phyloP scores from a whole-genome alignment of 1,284 basidiomycete species.

The Trametes versicolor region DNA sequence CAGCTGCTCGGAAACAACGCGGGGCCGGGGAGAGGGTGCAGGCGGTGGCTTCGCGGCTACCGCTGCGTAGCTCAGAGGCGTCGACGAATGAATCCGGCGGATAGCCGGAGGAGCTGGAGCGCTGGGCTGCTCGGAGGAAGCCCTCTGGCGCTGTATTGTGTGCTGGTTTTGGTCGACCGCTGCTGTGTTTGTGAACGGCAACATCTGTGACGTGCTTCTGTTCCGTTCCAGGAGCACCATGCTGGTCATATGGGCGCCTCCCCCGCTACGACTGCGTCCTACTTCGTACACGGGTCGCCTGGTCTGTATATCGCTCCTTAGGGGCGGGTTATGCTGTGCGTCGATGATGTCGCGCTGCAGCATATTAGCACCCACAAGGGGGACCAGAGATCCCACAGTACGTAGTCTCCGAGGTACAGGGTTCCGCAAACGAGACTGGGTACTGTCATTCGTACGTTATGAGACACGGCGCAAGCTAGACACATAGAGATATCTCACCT shows the following conservation, averaged over 20 bases:
- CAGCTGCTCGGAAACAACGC: constrained; percentile 1
- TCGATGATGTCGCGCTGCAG: constrained; percentile 20
- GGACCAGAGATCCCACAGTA: not conserved
- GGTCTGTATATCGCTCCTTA: constrained; percentile 4
- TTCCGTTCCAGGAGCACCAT: constrained; percentile 7
- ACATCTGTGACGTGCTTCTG: no score
- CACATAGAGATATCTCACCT: not conserved
- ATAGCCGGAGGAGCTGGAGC: not conserved
- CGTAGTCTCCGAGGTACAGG: constrained; percentile 5
- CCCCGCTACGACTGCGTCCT: constrained; percentile 20
- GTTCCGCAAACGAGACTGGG: not conserved
- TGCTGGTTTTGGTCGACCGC: not conserved
- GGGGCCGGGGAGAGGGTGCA: not conserved
- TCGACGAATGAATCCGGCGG: not conserved
- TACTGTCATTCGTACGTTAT: not conserved
- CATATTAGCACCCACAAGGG: not conserved
- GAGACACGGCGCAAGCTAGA: not conserved
- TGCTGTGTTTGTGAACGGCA: not conserved
- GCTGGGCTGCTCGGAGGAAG: not conserved
- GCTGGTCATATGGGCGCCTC: not conserved
- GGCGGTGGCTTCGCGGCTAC: constrained; percentile 3
- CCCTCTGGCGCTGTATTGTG: not conserved
- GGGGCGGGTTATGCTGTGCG: constrained; percentile 3
- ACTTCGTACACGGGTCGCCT: constrained; percentile 16
- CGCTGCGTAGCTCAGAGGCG: constrained; percentile 8